Base-by-base conservation (phyloP, 176 grass and related monocot species). In the Raddia guianensis region DNA sequence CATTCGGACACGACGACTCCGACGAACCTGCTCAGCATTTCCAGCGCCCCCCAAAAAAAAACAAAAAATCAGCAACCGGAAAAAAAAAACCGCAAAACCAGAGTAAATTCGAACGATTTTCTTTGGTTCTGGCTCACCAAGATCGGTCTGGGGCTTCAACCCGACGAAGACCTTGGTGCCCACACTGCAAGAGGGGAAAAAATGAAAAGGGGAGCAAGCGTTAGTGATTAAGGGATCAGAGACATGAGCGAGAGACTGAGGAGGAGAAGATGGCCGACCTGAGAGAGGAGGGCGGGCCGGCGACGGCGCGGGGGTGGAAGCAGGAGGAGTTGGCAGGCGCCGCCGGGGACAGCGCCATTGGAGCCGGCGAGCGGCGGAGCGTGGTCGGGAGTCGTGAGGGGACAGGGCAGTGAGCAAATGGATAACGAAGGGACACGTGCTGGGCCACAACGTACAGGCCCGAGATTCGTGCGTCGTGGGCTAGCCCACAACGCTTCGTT, bases 151-250 rank as follows among this genome's bases (percentile, higher is more conserved):
- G 40, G 80, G 40, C 80, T 80, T 86, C 68, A 91, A 52, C 37
- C 89, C 92, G n/a, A 89, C 89, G 84, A 91, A 91, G 44, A 58
- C 80, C 79, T 73, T 89, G 73, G 72, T 85, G 33, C 86, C 80
- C 59, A 94, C 81, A 63, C 92, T 94, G 86, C 53, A 70, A 45
- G 59, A 75, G 19, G 82, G 43, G 5, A 52, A 33, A 59, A 37
- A 27, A 40, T 40, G 13, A 60, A 11, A 12, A 27, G 6, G 49
- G 35, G 6, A 18, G 3, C 48, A 66, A 12, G 68, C 6, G 9
- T 51, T 45, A 21, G 43, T 2, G 43, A 7, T 82, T 47, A 21
- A 66, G 60, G 42, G 27, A 56, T 63, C 12, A 12, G 20, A 55
- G 40, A 50, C 57, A 42, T 11, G 7, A 12, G 19, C 8, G 42